Percentiles rank a stretch among this genome's conserved stretches.
Evolutionary conservation across 2,329 filamentous ascomycete species (phyloP).

Genomic region (Byssochlamys sp.): DNA sequence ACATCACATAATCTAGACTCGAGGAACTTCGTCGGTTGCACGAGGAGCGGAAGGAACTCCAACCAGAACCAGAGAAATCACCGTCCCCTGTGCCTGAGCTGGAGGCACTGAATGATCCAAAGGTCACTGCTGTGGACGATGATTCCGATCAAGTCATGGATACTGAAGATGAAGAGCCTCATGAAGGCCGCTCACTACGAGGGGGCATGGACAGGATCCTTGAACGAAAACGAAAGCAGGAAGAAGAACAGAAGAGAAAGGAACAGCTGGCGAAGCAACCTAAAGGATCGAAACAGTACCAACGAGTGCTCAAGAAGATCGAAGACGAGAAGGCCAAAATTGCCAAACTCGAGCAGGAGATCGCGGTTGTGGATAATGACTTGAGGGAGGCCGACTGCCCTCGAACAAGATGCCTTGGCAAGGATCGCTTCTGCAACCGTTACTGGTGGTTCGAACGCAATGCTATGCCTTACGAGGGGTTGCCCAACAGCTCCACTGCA

Average conservation of each 20-base stretch:
- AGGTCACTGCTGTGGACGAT: slow-evolving; percentile 45
- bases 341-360: slow-evolving; percentile 72
- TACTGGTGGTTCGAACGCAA: slow-evolving; percentile 99
- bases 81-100: slow-evolving; percentile 35
- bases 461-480: slow-evolving; percentile 86
- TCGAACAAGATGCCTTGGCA: slow-evolving; percentile 77
- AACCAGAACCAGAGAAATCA: slow-evolving; percentile 37
- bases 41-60: slow-evolving; percentile 39
- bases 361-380: slow-evolving; percentile 78
- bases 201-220: slow-evolving; percentile 59
- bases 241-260: slow-evolving; percentile 60
- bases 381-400: slow-evolving; percentile 88
- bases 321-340: slow-evolving; percentile 75
- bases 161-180: slow-evolving; percentile 58
- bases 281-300: slow-evolving; percentile 79
- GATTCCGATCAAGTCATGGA: slow-evolving; percentile 55
- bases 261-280: slow-evolving; percentile 56
- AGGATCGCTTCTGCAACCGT: slow-evolving; percentile 93
- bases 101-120: slow-evolving; percentile 31
- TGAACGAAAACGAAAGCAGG: slow-evolving; percentile 68
- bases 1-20: slow-evolving; percentile 17
- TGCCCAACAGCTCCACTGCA: slow-evolving; percentile 80
- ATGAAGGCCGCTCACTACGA: slow-evolving; percentile 48
- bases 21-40: slow-evolving; percentile 39
- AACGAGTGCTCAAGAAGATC: slow-evolving; percentile 78